Evolutionary conservation across 768 basidiomycete species (phyloP), one percentile per base, ranked within the genome.

Genomic region (Pholiota microspora): DNA sequence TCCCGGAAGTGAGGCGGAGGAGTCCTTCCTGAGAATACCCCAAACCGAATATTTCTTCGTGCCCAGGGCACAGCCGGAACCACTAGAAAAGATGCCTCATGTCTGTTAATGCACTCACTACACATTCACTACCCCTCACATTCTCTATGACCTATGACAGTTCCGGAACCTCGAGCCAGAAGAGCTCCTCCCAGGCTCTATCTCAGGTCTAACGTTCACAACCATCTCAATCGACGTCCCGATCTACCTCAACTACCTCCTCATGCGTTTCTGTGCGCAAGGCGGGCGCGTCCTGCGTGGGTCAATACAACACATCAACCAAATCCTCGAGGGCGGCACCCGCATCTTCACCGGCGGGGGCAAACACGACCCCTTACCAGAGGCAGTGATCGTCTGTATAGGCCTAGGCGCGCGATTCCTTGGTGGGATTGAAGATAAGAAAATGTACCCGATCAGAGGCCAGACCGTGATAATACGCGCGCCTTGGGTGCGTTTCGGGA

Each of bases 401-500:
- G 92, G 92, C 0, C 67, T 94, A 18, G 88, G 88, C 3, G 84
- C 92, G 7, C 77, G 82, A 47, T 84, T 82, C 28, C 76, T 96
- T 38, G 81, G 89, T 10, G 94, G 93, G 4, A 83, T 95, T 2
- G 86, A 94, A 63, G 94, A 97, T 67, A 76, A 77, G 54, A 73
- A 72, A 21, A 72, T 94, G 21, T 84, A 82, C 64, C 92, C 94
- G 0, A 80, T 94, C 58, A 78, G 92, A 40, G 94, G 94, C 7
- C 94, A 96, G 71, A 87, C 90, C 0, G 84, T 94, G 7, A 67
- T 94, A 15, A 75, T 95, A 18, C 69, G 81, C 34, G 89, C 90
- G 2, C 86, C 89, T 0, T 78, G 80, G 71, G 73, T 91, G 42
- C 77, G 82, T 27, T 81, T 76, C 62, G 85, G 84, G 7, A 69